These are phyloP conservation scores for Jamesozyma jinghongensis DNA, from an alignment of 805 yeast genomes.

Conservation along the genomic window DNA sequence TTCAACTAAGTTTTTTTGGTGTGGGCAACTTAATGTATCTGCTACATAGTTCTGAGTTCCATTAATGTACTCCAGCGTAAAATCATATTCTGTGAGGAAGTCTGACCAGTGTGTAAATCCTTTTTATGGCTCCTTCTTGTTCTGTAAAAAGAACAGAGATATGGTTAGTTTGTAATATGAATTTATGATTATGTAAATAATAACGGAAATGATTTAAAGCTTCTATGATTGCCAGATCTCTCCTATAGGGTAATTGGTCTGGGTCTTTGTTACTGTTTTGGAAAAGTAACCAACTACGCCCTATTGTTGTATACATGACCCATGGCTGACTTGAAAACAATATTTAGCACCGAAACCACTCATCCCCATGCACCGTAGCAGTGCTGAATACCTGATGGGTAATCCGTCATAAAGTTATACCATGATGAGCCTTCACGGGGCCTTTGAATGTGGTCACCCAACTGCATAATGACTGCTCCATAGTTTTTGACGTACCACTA, in stretches of 20 bases:
- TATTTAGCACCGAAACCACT: no score
- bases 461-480: no score
- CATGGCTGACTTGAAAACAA: no score
- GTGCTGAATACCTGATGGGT: no score
- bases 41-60: constrained; percentile 11
- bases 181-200: constrained; percentile 7
- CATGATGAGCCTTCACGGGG: no score
- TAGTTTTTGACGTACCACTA: no score
- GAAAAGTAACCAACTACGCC: constrained; percentile 11
- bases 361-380: no score
- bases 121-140: constrained; percentile 7
- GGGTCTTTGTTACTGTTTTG: constrained; percentile 36
- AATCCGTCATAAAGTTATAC: no score
- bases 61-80: constrained; percentile 7
- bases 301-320: no score
- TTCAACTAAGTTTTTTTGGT: neutral
- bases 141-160: constrained; percentile 3
- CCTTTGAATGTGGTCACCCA: no score
- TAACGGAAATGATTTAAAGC: constrained; percentile 11
- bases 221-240: constrained; percentile 10
- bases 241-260: constrained; percentile 9
- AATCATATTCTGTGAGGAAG: constrained; percentile 8
- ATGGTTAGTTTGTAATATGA: constrained; percentile 9
- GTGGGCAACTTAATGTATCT: constrained; percentile 10
- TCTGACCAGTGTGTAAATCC: constrained; percentile 8